A percentile compares a stretch with the other conserved stretches of the same genome.
Conservation (phyloP, 805 yeast genomes). For the Candida silvatica region DNA sequence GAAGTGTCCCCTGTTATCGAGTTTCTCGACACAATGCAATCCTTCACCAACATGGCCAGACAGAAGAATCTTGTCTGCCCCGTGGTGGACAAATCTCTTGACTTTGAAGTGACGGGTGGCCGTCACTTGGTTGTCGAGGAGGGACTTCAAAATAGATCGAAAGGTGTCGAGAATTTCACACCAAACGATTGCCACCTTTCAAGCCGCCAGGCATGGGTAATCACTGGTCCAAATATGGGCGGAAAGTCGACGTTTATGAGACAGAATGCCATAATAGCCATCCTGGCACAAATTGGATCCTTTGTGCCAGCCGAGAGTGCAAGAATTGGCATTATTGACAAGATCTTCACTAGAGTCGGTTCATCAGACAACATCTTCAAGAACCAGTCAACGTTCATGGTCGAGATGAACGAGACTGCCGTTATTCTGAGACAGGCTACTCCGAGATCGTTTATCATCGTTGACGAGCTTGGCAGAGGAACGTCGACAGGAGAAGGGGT, state of each 20-base stretch:
- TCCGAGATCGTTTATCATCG: constrained; percentile 56
- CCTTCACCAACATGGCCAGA: constrained; percentile 65
- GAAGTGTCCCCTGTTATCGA: constrained; percentile 41
- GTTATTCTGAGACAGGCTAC: constrained; percentile 61
- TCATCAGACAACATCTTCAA: constrained; percentile 76
- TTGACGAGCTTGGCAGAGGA: constrained; percentile 89
- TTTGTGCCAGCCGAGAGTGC: constrained; percentile 64
- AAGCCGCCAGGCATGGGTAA: constrained; percentile 37
- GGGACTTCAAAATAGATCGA: constrained; percentile 42
- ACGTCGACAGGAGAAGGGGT: constrained; percentile 81
- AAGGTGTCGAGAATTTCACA: constrained; percentile 33
- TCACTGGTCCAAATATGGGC: constrained; percentile 92
- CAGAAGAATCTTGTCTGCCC: constrained; percentile 69
- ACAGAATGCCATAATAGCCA: constrained; percentile 61
- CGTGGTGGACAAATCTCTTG: constrained; percentile 36
- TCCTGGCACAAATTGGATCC: constrained; percentile 68
- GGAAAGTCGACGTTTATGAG: constrained; percentile 73
- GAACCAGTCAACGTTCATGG: constrained; percentile 87
- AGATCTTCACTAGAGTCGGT: constrained; percentile 71
- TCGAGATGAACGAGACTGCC: constrained; percentile 83
- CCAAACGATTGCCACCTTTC: constrained; percentile 32
- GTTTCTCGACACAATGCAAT: constrained; percentile 59
- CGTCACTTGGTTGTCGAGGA: constrained; percentile 85
- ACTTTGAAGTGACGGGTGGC: constrained; percentile 51
- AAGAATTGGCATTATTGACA: constrained; percentile 63